Evolutionary conservation across 1,284 basidiomycete genomes (phyloP).

Genomic region (Microbotryum lychnidis-dioicae): DNA sequence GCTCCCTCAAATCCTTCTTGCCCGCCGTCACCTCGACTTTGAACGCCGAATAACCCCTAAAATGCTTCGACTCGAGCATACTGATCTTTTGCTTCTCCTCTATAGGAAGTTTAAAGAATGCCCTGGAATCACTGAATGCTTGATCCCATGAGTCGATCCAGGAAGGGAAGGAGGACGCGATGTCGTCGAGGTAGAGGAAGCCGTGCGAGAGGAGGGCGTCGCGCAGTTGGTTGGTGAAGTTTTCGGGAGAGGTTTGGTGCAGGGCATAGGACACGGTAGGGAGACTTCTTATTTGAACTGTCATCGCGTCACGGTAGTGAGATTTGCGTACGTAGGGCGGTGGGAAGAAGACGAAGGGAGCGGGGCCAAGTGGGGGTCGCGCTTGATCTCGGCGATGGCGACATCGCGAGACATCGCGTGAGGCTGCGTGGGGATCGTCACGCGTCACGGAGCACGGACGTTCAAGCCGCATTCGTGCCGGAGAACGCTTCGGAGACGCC

Average conservation of each 20-base stretch:
- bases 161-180: not conserved
- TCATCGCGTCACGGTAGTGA: too few species aligned
- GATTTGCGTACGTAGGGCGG: too few species aligned
- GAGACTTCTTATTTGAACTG: not conserved
- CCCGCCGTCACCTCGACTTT: constrained; percentile 13
- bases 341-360: too few species aligned
- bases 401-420: too few species aligned
- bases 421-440: too few species aligned
- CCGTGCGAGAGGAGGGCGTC: constrained; percentile 11
- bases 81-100: constrained; percentile 8
- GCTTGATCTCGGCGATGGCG: too few species aligned
- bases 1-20: constrained; percentile 13
- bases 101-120: constrained; percentile 9
- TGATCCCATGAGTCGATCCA: constrained; percentile 13
- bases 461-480: too few species aligned
- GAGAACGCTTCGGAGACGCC: too few species aligned
- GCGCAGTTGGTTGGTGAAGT: constrained; percentile 10
- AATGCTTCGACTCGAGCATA: constrained; percentile 9
- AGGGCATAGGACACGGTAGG: constrained; percentile 11
- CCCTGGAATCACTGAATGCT: not conserved
- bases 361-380: too few species aligned
- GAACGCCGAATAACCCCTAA: constrained; percentile 14
- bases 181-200: constrained; percentile 18
- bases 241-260: not conserved
- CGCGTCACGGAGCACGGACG: too few species aligned